Base-by-base conservation (phyloP, 495 filamentous ascomycete genomes). In the Articulospora tetracladia region DNA sequence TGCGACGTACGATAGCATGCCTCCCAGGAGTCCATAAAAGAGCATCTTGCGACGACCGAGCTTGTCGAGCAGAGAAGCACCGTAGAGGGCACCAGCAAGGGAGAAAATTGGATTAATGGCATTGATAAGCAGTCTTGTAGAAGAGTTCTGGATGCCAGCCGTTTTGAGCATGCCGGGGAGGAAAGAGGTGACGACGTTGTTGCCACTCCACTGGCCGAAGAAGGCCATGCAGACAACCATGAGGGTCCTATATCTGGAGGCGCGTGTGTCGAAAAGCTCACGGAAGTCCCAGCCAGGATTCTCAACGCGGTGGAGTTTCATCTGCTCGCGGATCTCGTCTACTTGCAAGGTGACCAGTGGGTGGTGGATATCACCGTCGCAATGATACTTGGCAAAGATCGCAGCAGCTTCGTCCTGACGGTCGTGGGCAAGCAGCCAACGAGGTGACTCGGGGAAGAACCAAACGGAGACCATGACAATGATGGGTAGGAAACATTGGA, bases 231-330 rank as follows among this genome's bases (percentile, higher is more conserved):
- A 76, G 55, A 86, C 70, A 27, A 86, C 83, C 63, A 82, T 77
- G 34, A 70, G 67, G 23, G 86, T 75, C 3, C 86, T 78, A 46
- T 85, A 85, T 49, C 80, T 74, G 19, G 74, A 75, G 23, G 80
- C 78, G 52, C 80, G 80, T 0, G 76, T 81, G 60, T 83, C 81
- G 74, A 82, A 83, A 19, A 89, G 72, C 62, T 82, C 82, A 3
- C 83, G 70, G 67, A 82, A 89, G 64, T 89, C 85, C 80, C 83
- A 89, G 79, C 80, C 87, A 30, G 76, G 79, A 68, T 89, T 87
- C 62, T 86, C 84, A 7, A n/a, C 10, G 80, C n/a, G 76, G 2
- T 78, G 79, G 3, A 73, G 76, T 13, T 73, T 10, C 54, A 85
- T 79, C 28, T 82, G 76, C 59, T 83, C 79, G 23, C 75, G 57